A percentile compares a stretch with the other conserved stretches of the same genome.
Conservation (phyloP, 768 basidiomycete species). For the Kondoa malvinella region DNA sequence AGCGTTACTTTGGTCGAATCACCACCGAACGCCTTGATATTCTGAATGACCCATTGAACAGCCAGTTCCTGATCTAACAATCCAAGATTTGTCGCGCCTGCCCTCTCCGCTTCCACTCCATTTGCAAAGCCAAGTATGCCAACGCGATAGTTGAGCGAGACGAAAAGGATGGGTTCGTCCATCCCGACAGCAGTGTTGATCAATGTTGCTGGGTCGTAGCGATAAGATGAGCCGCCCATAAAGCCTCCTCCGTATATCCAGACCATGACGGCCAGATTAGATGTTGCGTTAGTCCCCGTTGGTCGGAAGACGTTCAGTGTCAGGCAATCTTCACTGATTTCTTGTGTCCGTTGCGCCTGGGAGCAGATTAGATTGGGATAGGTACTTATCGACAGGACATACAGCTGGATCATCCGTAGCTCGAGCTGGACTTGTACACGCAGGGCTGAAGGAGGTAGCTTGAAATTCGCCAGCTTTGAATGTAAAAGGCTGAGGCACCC, state of each 20-base stretch:
- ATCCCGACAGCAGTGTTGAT: background rate
- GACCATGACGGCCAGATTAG: constrained; percentile 36
- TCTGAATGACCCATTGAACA: constrained; percentile 28
- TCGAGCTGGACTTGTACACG: background rate
- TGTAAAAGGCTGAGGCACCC: constrained; percentile 39
- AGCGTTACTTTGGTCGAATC: constrained; percentile 37
- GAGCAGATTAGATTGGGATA: background rate
- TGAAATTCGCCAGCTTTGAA: constrained; percentile 7
- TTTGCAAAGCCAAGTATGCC: constrained; percentile 11
- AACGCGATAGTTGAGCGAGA: constrained; percentile 21
- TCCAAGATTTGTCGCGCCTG: background rate
- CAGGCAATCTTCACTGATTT: constrained; percentile 37
- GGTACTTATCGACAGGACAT: background rate
- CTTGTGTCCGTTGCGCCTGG: background rate
- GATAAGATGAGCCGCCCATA: background rate
- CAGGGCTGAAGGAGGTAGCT: background rate
- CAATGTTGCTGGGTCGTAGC: constrained; percentile 18
- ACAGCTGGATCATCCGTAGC: background rate
- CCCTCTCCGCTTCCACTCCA: constrained; percentile 8
- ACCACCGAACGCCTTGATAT: constrained; percentile 31
- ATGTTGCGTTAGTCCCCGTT: constrained; percentile 23
- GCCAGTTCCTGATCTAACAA: constrained; percentile 13
- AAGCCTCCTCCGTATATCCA: constrained; percentile 39
- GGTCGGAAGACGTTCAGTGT: constrained; percentile 40
- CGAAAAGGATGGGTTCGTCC: constrained; percentile 21